Evolutionary conservation across 345 rosid species (phyloP), one percentile per base, ranked within the genome.

Genomic region (Salix koriyanagi): DNA sequence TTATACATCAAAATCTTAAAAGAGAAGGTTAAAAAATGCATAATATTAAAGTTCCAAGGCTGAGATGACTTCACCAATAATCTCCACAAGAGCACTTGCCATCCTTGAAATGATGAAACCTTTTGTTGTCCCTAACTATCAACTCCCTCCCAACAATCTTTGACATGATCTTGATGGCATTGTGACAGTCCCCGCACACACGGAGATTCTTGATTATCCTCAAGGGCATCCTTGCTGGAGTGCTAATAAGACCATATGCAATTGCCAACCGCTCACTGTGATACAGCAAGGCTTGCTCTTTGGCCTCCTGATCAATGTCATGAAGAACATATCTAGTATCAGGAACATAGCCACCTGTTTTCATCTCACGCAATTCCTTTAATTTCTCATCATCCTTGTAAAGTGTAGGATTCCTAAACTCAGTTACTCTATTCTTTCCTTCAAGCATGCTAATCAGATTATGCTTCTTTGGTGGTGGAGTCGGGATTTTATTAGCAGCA

Each of bases 121-220:
- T 88, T 80, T 92, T 92, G 78, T 90, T 92, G 81, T 92, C 97
- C 82, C 97, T 87, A 44, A 92, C 87, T 56, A 92, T 86, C 83
- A 91, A 78, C 79, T 86, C 87, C 74, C 94, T 83, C 75, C 94
- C 97, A 42, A 92, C 90, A 75, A 90, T 87, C 79, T 80, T 90
- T 36, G 94, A 89, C 92, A 89, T 89, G 85, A 91, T 90, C 87
- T 91, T 91, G 84, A 91, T 91, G 71, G 90, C 91, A 82, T 91
- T 91, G 81, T 91, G 94, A 85, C 94, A 90, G 58, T 91, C 92
- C 15, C 83, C 90, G 10, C 94, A 91, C 6, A 91, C 92, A 25
- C 94, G 90, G 4, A 92, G 94, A 70, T 92, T 92, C 85, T 92
- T 92, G 76, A 90, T 92, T 84, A 92, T 89, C 71, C 89, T 87